phyloP scores from a whole-genome alignment of 2,329 filamentous ascomycete genomes.

The Botrytis porri region DNA sequence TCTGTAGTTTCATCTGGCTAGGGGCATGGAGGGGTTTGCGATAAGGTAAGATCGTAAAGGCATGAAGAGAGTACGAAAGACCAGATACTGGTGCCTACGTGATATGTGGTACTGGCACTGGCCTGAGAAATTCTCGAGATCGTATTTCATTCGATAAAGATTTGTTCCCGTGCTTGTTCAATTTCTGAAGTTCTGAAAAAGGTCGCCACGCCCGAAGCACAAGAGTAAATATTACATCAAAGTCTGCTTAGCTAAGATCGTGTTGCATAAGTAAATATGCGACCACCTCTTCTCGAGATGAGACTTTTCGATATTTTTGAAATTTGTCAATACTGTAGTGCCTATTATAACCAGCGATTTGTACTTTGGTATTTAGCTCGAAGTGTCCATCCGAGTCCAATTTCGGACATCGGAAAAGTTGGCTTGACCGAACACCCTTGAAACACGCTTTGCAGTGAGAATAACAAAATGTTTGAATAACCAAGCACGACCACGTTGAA shows the following conservation, averaged over 20 bases:
- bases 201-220: not conserved
- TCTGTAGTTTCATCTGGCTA: slow-evolving; percentile 13
- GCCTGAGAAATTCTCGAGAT: not conserved
- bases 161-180: not conserved
- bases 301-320: not conserved
- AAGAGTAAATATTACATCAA: not conserved
- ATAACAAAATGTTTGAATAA: not conserved
- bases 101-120: not conserved
- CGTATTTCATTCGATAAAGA: not conserved
- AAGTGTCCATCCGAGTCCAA: not conserved
- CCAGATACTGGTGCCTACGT: not conserved
- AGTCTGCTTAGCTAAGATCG: not conserved
- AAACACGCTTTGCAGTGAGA: not conserved
- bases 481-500: slow-evolving; percentile 14
- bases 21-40: slow-evolving; percentile 16
- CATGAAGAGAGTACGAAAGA: not conserved
- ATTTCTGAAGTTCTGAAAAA: not conserved
- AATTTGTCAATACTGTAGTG: not conserved
- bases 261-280: not conserved
- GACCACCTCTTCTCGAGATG: not conserved
- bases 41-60: slow-evolving; percentile 15
- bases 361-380: not conserved
- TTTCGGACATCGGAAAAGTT: slow-evolving; percentile 7
- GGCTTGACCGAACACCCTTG: slow-evolving; percentile 6
- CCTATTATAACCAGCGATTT: not conserved